phyloP scores from a whole-genome alignment of 148 eudicot species.

The Silene conica region DNA sequence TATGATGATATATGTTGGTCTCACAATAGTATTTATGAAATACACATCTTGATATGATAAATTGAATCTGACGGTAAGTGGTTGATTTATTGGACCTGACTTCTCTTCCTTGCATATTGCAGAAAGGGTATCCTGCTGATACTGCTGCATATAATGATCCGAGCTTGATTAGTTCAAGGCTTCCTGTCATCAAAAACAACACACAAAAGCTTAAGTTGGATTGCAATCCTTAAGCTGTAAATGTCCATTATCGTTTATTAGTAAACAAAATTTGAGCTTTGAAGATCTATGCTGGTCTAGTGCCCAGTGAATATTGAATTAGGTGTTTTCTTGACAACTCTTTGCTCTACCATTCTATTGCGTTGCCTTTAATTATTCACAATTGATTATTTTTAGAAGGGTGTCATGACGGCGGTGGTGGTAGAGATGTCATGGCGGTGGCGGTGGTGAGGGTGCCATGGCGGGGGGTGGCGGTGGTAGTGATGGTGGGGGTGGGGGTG shows the following conservation, averaged over 20 bases:
- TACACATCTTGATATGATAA: background rate
- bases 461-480: too few species aligned
- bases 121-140: constrained; percentile 87
- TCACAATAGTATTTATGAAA: background rate
- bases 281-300: too few species aligned
- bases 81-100: background rate
- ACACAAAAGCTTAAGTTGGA: constrained; percentile 72
- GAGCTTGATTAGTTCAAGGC: constrained; percentile 63
- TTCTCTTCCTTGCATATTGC: constrained; percentile 29
- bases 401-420: too few species aligned
- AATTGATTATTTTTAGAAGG: too few species aligned
- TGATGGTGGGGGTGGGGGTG: too few species aligned
- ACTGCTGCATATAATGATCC: constrained; percentile 85
- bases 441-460: too few species aligned
- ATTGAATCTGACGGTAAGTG: background rate
- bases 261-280: background rate
- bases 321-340: too few species aligned
- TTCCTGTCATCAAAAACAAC: constrained; percentile 63
- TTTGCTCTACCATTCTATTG: too few species aligned
- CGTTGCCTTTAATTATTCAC: too few species aligned
- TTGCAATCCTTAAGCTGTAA: constrained; percentile 34
- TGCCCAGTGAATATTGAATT: too few species aligned
- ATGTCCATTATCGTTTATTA: constrained; percentile 15
- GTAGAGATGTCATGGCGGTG: too few species aligned
- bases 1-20: background rate